Conservation (phyloP, 2,329 filamentous ascomycete genomes). For the Neurospora sp. region DNA sequence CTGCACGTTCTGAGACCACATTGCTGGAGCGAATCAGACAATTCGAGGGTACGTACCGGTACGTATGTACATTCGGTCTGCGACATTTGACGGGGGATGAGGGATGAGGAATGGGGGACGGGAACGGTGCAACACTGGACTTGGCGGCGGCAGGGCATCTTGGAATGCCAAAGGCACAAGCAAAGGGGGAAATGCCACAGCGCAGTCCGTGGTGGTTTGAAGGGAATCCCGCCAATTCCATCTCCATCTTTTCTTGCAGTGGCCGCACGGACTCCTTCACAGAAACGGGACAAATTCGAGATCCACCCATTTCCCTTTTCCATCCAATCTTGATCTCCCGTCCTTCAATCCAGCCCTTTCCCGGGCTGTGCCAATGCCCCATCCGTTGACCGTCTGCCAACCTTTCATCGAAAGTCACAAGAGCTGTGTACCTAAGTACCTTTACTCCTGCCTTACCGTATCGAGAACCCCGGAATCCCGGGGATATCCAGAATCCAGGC, state of each 20-base stretch:
- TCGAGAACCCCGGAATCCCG: neutral
- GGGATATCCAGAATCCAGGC: neutral
- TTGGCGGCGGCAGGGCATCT: neutral
- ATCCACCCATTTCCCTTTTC: slow-evolving; percentile 13
- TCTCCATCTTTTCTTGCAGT: neutral
- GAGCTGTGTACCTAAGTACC: neutral
- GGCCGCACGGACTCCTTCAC: neutral
- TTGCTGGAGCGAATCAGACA: neutral
- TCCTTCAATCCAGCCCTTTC: slow-evolving; percentile 7
- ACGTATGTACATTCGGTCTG: neutral
- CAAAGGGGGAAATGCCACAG: neutral
- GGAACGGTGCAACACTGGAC: neutral
- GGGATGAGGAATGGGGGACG: neutral
- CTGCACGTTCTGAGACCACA: neutral
- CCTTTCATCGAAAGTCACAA: neutral
- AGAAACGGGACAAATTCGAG: slow-evolving; percentile 15
- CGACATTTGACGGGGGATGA: neutral
- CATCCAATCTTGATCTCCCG: slow-evolving; percentile 15
- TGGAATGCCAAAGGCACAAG: neutral
- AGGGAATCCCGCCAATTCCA: neutral
- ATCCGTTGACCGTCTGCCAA: neutral
- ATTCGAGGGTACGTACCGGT: neutral
- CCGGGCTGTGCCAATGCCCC: neutral
- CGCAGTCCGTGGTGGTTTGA: neutral
- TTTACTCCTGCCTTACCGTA: neutral